These are phyloP conservation scores for Boletus vinaceobasis DNA, from an alignment of 768 basidiomycete species.

Conservation along the genomic window DNA sequence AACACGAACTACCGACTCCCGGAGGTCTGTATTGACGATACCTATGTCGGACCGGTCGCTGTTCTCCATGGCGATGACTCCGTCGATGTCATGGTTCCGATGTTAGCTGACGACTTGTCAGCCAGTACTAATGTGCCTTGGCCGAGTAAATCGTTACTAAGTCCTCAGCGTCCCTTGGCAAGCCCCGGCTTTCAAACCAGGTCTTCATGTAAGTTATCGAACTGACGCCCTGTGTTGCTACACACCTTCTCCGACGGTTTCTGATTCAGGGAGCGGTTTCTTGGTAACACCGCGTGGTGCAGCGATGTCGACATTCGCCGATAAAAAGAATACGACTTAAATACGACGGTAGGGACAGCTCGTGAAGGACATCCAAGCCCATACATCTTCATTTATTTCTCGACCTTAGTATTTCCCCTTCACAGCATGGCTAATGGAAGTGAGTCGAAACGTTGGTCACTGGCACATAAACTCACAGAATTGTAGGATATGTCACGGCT, in stretches of 20 bases:
- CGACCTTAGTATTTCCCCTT: background rate
- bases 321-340: conserved; percentile 16
- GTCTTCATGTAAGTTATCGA: conserved; percentile 14
- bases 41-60: background rate
- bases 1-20: background rate
- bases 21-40: background rate
- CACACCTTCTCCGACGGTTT: background rate
- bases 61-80: background rate
- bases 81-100: background rate
- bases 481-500: conserved; percentile 29
- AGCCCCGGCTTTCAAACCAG: conserved; percentile 21
- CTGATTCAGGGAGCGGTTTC: conserved; percentile 3
- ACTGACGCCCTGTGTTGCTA: background rate
- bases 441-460: conserved; percentile 6
- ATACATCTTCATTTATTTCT: background rate
- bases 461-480: conserved; percentile 8
- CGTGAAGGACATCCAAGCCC: background rate
- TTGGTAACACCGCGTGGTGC: background rate
- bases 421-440: conserved; percentile 20
- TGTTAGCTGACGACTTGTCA: conserved; percentile 1
- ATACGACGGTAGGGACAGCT: conserved; percentile 12
- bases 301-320: conserved; percentile 6
- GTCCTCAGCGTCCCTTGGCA: conserved; percentile 4
- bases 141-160: background rate
- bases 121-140: background rate